These are phyloP conservation scores for Mycosphaerella arachidis DNA, from an alignment of 2,329 filamentous ascomycete species.

Conservation along the genomic window DNA sequence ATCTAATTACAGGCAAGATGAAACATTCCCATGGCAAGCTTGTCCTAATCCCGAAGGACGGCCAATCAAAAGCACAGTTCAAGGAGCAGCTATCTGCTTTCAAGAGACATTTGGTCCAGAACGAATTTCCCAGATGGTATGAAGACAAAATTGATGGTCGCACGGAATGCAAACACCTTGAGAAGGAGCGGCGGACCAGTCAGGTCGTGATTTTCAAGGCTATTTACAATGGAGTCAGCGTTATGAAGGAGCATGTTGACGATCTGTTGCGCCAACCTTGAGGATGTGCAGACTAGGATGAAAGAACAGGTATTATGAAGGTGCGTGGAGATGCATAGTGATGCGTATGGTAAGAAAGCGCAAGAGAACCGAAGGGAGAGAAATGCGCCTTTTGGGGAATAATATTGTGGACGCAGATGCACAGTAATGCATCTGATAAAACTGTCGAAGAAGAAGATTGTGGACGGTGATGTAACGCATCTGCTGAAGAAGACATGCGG, in stretches of 20 bases:
- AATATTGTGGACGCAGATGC: neutral
- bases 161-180: neutral
- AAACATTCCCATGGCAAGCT: no score
- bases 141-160: neutral
- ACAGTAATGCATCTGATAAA: neutral
- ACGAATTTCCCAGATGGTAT: neutral
- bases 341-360: neutral
- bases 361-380: neutral
- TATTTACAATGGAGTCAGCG: neutral
- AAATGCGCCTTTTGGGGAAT: neutral
- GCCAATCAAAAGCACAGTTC: neutral
- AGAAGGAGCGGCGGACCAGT: neutral
- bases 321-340: neutral
- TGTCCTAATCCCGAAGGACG: no score
- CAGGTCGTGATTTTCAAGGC: neutral
- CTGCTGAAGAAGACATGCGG: neutral
- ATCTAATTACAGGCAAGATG: no score
- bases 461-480: neutral
- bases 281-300: neutral
- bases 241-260: neutral
- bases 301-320: neutral
- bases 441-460: no score
- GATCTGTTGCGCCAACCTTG: neutral
- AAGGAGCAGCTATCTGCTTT: neutral
- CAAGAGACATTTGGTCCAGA: neutral